Conservation (phyloP, 208 protist genomes). For the Crithidia bombi region DNA sequence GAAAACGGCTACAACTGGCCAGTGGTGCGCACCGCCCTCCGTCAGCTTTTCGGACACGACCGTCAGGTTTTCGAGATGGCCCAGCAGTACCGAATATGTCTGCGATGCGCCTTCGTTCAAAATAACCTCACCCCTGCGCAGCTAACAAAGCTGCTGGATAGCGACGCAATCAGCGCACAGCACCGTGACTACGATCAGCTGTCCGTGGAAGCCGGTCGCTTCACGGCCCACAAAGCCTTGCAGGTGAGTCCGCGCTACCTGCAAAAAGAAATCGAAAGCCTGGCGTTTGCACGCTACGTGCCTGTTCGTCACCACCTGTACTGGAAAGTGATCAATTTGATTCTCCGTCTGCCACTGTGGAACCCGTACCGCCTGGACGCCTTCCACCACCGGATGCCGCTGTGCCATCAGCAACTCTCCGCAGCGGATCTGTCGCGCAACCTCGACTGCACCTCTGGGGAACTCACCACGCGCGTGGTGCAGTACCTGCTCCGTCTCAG, state of each 20-base stretch:
- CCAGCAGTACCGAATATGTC: slow-evolving; percentile 38
- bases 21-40: slow-evolving; percentile 28
- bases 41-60: slow-evolving; percentile 15
- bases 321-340: slow-evolving; percentile 35
- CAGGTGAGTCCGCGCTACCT: slow-evolving; percentile 26
- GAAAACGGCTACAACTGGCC: slow-evolving; percentile 35
- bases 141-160: slow-evolving; percentile 9
- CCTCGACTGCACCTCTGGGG: slow-evolving; percentile 10
- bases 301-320: slow-evolving; percentile 26
- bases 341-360: slow-evolving; percentile 16
- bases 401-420: slow-evolving; percentile 39
- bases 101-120: slow-evolving; percentile 31
- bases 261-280: slow-evolving; percentile 13
- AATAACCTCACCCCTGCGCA: slow-evolving; percentile 13
- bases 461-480: slow-evolving; percentile 28
- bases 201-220: slow-evolving; percentile 19
- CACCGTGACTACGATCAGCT: slow-evolving; percentile 22
- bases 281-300: slow-evolving; percentile 16
- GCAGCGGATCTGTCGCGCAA: slow-evolving; percentile 20
- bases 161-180: neutral
- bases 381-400: slow-evolving; percentile 21
- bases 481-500: slow-evolving; percentile 18
- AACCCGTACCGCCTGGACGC: slow-evolving; percentile 18
- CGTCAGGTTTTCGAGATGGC: slow-evolving; percentile 53
- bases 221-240: slow-evolving; percentile 6